These are phyloP conservation scores for Fermentozyma sake DNA, from an alignment of 1,139 yeast genomes.

Conservation along the genomic window DNA sequence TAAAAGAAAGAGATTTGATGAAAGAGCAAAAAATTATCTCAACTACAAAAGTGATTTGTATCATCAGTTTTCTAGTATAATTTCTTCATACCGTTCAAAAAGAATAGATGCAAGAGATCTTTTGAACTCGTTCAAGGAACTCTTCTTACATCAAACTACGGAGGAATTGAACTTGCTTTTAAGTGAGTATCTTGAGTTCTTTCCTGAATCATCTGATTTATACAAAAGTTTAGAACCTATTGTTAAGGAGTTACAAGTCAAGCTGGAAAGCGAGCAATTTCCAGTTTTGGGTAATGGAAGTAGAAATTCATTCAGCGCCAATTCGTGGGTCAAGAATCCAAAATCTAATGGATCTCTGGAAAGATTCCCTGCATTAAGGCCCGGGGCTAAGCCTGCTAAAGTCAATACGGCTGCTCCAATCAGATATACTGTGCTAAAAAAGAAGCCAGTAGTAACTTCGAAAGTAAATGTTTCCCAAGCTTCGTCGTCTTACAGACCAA, in stretches of 20 bases:
- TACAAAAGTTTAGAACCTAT: constrained; percentile 22
- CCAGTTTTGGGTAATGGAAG: constrained; percentile 27
- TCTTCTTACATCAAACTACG: constrained; percentile 41
- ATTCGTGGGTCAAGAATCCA: constrained; percentile 25
- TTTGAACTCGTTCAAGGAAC: constrained; percentile 41
- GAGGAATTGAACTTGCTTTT: constrained; percentile 52
- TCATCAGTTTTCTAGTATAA: constrained; percentile 46
- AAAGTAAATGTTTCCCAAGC: constrained; percentile 14
- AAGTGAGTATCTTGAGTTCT: constrained; percentile 54
- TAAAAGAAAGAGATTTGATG: constrained; percentile 67
- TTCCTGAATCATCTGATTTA: constrained; percentile 32
- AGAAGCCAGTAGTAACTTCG: constrained; percentile 13
- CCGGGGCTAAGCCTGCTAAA: constrained; percentile 36
- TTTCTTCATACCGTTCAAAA: constrained; percentile 44
- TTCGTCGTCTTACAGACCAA: constrained; percentile 23
- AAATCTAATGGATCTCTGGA: constrained; percentile 21
- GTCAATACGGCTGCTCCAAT: constrained; percentile 10
- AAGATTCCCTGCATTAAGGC: constrained; percentile 52
- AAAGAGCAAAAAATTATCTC: constrained; percentile 77
- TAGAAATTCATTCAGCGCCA: constrained; percentile 8
- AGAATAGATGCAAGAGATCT: constrained; percentile 48
- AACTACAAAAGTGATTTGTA: constrained; percentile 48
- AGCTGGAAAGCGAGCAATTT: constrained; percentile 22
- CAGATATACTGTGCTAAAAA: constrained; percentile 39
- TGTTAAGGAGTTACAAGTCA: constrained; percentile 17